These are phyloP conservation scores for Ogataea trehalophila DNA, from an alignment of 805 yeast genomes.

Conservation along the genomic window DNA sequence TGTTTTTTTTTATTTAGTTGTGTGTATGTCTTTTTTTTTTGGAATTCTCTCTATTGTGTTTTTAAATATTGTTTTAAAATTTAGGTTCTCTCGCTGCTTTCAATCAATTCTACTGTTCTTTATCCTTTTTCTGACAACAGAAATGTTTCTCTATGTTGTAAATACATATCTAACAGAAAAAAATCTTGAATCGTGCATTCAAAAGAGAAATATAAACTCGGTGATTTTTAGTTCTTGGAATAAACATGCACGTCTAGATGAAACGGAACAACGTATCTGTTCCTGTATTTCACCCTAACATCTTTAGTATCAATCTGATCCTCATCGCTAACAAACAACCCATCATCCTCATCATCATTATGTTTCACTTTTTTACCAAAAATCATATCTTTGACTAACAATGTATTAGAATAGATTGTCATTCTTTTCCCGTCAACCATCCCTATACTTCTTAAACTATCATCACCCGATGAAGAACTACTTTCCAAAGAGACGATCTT, in stretches of 20 bases:
- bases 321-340: conserved; percentile 1
- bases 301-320: conserved; percentile 11
- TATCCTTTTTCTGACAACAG: no score
- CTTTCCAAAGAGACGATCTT: neutral
- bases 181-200: no score
- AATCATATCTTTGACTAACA: conserved; percentile 15
- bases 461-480: neutral
- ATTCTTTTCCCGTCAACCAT: neutral
- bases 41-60: no score
- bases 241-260: conserved; percentile 22
- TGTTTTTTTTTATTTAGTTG: no score
- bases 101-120: neutral
- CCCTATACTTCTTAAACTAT: neutral
- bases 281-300: conserved; percentile 15
- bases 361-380: neutral
- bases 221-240: conserved; percentile 9
- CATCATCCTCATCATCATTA: neutral
- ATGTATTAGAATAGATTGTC: conserved; percentile 1
- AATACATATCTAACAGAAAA: no score
- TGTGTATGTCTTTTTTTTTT: no score
- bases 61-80: no score
- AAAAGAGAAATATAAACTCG: neutral
- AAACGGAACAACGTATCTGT: conserved; percentile 14
- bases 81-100: no score
- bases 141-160: neutral